Evolutionary conservation across 1,139 yeast species (phyloP), one percentile per base, ranked within the genome.

Genomic region (Arxiozyma bovina): DNA sequence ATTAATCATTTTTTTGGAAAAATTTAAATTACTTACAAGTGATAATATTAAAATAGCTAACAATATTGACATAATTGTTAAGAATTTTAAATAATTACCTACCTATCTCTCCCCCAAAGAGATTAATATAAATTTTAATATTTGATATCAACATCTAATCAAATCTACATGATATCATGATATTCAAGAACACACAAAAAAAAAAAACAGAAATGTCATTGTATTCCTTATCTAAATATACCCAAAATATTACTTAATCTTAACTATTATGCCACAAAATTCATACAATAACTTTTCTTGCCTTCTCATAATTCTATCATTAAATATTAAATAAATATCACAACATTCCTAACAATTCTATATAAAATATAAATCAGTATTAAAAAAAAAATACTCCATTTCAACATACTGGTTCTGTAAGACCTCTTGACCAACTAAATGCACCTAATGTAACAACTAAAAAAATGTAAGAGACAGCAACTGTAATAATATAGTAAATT

Each of bases 391-490:
- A n/a, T n/a, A n/a, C n/a, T n/a, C n/a, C n/a, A 22, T 27, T 7
- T 50, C 47, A 57, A 47, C 63, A 60, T 6, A 55, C 42, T 8
- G 64, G 50, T 21, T 46, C 55, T 8, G 63, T 61, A 18, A 67
- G 51, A 6, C 70, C 70, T 52, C 61, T 61, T 9, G 68, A 61
- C 72, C 71, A 68, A 1, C 68, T 60, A 60, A 80, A 83, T 3
- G 81, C 70, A 0, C 89, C 89, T 43, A 81, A 63, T 1, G 78
- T 73, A 25, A 83, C 55, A 9, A 83, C 62, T 53, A 79, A 67
- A 0, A 76, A 46, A 3, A 66, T 54, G 60, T 76, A 82, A 18
- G 80, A 69, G 0, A 69, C 53, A 5, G 67, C 56, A 2, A 82
- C 54, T 3, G 68, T 57, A 1, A 53, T 22, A 1, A 51, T 43